phyloP scores from a whole-genome alignment of 73 alveolate genomes.

The Paramecium octaurelia region DNA sequence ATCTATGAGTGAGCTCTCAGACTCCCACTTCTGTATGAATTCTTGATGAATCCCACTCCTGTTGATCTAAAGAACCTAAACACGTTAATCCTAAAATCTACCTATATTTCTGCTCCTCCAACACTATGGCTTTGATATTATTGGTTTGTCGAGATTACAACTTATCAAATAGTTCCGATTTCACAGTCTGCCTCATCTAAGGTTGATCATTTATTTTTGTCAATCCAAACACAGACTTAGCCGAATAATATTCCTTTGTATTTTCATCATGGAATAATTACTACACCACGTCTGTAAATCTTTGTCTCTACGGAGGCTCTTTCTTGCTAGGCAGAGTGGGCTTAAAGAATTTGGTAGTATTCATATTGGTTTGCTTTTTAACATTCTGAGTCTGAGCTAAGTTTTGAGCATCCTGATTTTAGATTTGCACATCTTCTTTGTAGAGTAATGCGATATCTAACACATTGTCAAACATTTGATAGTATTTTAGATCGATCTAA shows the following conservation, averaged over 20 bases:
- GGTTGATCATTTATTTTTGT: constrained; percentile 2
- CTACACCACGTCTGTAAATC: constrained; percentile 37
- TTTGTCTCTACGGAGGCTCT: not conserved
- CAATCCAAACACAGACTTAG: constrained; percentile 5
- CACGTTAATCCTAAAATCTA: not conserved
- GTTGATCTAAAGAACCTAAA: constrained; percentile 22
- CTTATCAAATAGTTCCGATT: constrained; percentile 12
- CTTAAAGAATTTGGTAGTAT: not conserved
- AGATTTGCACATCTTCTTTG: not conserved
- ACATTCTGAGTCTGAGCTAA: not conserved
- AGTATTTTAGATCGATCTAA: not conserved
- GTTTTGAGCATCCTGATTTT: not conserved
- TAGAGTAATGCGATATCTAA: not conserved
- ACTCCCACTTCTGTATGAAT: not conserved
- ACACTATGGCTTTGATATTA: not conserved
- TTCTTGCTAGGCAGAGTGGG: not conserved
- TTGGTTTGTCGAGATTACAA: not conserved
- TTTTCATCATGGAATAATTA: constrained; percentile 42
- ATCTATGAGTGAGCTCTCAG: not conserved
- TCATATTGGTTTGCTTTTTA: not conserved
- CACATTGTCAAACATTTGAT: not conserved
- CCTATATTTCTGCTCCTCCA: constrained; percentile 13
- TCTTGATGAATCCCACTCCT: constrained; percentile 29
- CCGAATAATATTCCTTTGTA: constrained; percentile 32
- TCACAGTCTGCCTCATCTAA: not conserved